Evolutionary conservation across 768 basidiomycete genomes (phyloP).

Genomic region (Boletus eberwhitei): DNA sequence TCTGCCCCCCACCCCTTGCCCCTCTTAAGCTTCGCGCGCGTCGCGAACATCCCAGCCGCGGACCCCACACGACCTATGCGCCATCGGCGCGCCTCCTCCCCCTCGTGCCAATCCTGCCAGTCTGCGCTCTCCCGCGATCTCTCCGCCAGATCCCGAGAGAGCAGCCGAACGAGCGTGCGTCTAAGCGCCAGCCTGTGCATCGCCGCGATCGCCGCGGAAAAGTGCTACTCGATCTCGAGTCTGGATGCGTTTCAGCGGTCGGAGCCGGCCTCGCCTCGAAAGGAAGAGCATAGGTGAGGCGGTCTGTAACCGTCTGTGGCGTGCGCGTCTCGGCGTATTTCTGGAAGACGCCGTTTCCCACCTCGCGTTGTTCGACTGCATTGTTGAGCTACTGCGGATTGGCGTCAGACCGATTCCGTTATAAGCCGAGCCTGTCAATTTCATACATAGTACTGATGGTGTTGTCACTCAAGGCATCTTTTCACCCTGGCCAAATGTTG

Average conservation of each 20-base stretch:
- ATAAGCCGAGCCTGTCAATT: not conserved
- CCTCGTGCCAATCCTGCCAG: no score
- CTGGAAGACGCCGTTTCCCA: not conserved
- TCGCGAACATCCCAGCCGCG: no score
- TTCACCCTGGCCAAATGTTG: not conserved
- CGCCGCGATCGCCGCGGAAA: conserved; percentile 27
- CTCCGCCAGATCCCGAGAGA: conserved; percentile 38
- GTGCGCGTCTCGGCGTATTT: not conserved
- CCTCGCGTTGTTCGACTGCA: conserved; percentile 3
- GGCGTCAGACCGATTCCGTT: not conserved
- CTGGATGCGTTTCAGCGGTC: conserved; percentile 34
- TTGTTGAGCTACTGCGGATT: not conserved
- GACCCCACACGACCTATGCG: no score
- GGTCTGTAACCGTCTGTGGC: not conserved
- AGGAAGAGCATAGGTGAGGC: conserved; percentile 24
- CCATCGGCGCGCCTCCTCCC: no score
- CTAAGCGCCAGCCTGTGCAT: conserved; percentile 33
- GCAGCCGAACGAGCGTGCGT: conserved; percentile 39
- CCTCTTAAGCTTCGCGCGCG: no score
- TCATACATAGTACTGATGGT: conserved; percentile 7
- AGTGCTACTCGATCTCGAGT: conserved; percentile 30
- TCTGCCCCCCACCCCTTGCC: no score
- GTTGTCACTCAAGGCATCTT: not conserved
- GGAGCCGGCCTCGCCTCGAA: conserved; percentile 30
- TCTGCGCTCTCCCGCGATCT: conserved; percentile 39